Evolutionary conservation across 2,329 filamentous ascomycete species (phyloP).

Genomic region (Coniella lustricola): DNA sequence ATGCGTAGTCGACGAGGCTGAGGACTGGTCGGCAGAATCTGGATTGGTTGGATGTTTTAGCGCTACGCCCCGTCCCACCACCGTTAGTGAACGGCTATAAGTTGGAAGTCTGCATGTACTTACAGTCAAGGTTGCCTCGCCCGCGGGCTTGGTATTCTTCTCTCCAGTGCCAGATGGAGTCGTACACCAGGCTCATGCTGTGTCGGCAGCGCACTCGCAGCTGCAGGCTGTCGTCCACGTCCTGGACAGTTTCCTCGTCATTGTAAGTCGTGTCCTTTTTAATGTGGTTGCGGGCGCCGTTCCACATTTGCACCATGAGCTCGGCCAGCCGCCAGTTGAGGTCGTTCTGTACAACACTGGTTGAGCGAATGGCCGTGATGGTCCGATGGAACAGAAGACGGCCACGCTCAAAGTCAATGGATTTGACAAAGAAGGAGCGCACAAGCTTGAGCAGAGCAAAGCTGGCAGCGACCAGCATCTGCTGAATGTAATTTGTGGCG

Average conservation of each 20-base stretch:
- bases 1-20: slow-evolving; percentile 59
- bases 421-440: slow-evolving; percentile 66
- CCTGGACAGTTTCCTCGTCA: slow-evolving; percentile 41
- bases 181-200: slow-evolving; percentile 79
- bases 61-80: slow-evolving; percentile 39
- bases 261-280: slow-evolving; percentile 37
- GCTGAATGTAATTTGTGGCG: slow-evolving; percentile 70
- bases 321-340: slow-evolving; percentile 73
- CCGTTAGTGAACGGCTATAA: slow-evolving; percentile 14
- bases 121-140: slow-evolving; percentile 64
- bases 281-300: slow-evolving; percentile 49
- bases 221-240: slow-evolving; percentile 64
- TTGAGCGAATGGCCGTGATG: slow-evolving; percentile 61
- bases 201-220: slow-evolving; percentile 77
- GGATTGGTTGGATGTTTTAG: slow-evolving; percentile 83
- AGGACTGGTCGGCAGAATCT: slow-evolving; percentile 69
- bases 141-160: slow-evolving; percentile 70
- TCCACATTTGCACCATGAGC: slow-evolving; percentile 84
- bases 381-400: slow-evolving; percentile 64
- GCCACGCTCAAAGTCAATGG: slow-evolving; percentile 62
- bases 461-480: slow-evolving; percentile 77
- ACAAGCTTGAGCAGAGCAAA: slow-evolving; percentile 74
- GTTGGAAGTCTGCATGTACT: slow-evolving; percentile 25
- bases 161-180: slow-evolving; percentile 80
- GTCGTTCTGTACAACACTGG: slow-evolving; percentile 72